A percentile compares a stretch with the other conserved stretches of the same genome.
phyloP scores from a whole-genome alignment of 2,329 filamentous ascomycete genomes.

The Botrytis porri region DNA sequence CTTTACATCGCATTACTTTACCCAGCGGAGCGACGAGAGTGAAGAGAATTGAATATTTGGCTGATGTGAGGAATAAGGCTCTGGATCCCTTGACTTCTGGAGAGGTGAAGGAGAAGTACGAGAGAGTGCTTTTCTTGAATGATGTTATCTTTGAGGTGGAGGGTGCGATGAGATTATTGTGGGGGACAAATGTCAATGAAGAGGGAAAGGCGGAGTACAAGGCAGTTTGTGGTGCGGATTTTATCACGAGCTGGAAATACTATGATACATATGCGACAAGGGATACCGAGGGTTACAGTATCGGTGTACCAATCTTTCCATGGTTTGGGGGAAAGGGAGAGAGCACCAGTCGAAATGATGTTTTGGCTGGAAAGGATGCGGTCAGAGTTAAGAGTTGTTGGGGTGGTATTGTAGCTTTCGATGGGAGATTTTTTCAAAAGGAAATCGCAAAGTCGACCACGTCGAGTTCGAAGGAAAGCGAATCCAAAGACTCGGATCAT shows the following conservation, averaged over 20 bases:
- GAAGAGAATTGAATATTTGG: conserved; percentile 71
- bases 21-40: conserved; percentile 61
- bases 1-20: conserved; percentile 57
- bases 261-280: conserved; percentile 74
- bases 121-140: conserved; percentile 63
- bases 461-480: background rate
- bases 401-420: conserved; percentile 72
- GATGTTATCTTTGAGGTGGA: conserved; percentile 56
- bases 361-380: conserved; percentile 58
- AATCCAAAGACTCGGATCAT: conserved; percentile 14
- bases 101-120: conserved; percentile 43
- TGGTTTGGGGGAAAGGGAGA: conserved; percentile 57
- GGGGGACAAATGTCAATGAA: conserved; percentile 55
- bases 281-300: conserved; percentile 61
- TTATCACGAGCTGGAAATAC: conserved; percentile 62
- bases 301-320: conserved; percentile 65
- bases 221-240: conserved; percentile 70
- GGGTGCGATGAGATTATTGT: conserved; percentile 57
- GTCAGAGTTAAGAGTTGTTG: conserved; percentile 72
- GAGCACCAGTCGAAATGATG: conserved; percentile 57
- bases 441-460: background rate
- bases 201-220: conserved; percentile 56
- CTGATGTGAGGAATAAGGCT: conserved; percentile 69
- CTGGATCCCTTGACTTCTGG: conserved; percentile 57
- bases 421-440: conserved; percentile 56